Conservation (phyloP, 495 filamentous ascomycete species). For the Filosporella fistucella region DNA sequence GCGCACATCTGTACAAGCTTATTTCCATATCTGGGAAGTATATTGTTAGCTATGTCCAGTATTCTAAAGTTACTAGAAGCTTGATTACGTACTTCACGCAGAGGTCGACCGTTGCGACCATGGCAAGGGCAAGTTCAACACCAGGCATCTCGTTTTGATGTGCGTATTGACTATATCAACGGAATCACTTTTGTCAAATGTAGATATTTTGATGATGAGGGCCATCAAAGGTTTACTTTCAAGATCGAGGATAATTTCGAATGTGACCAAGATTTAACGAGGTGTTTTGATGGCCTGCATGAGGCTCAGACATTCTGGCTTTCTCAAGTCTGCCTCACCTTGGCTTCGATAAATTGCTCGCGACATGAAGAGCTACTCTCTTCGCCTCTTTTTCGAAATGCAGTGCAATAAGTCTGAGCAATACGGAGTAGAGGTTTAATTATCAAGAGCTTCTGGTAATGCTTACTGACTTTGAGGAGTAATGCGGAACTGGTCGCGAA, state of each 20-base stretch:
- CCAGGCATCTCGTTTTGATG: not conserved
- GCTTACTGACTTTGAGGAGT: too few relatives aligned
- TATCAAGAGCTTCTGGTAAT: too few relatives aligned
- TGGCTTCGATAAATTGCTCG: too few relatives aligned
- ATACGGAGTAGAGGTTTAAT: too few relatives aligned
- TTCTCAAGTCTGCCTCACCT: too few relatives aligned
- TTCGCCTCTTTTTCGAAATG: too few relatives aligned
- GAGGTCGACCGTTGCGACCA: constrained; percentile 10
- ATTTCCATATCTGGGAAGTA: constrained; percentile 15
- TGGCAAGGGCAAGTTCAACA: not conserved
- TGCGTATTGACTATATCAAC: not conserved
- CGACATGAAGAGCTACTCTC: too few relatives aligned
- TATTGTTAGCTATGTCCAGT: not conserved
- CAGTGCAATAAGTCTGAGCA: too few relatives aligned
- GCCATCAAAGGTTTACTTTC: not conserved
- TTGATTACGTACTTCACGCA: constrained; percentile 13
- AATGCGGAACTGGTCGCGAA: too few relatives aligned
- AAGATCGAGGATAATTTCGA: not conserved
- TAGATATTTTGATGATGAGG: not conserved
- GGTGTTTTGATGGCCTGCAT: too few relatives aligned
- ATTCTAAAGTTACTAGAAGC: not conserved
- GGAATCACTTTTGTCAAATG: not conserved
- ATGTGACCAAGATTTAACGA: too few relatives aligned
- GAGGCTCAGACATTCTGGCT: too few relatives aligned
- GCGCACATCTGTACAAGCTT: constrained; percentile 12